A percentile compares a stretch with the other conserved stretches of the same genome.
These are phyloP conservation scores for Syzygium jambos DNA, from an alignment of 345 rosid genomes.

Conservation along the genomic window DNA sequence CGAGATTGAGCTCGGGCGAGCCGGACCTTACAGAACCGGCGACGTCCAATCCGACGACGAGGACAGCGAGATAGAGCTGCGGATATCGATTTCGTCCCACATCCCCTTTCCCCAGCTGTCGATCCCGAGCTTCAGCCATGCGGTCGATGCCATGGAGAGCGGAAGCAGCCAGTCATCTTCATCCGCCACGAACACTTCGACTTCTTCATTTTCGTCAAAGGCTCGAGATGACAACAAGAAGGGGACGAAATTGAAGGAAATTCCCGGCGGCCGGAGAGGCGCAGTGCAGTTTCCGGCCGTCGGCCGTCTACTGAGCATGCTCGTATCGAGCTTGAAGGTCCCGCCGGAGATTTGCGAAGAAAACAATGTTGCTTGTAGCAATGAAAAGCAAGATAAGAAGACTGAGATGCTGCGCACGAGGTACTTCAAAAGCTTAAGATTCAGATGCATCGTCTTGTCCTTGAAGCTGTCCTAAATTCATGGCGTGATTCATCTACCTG, in stretches of 20 bases:
- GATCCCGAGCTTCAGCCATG: neutral
- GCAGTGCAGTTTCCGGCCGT: constrained; percentile 10
- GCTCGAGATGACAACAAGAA: neutral
- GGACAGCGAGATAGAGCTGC: constrained; percentile 9
- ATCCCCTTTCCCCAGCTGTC: neutral
- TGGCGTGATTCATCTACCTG: neutral
- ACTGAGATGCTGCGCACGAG: constrained; percentile 1
- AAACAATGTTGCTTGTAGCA: neutral
- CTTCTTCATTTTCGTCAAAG: neutral
- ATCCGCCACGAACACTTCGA: neutral
- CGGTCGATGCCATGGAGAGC: neutral
- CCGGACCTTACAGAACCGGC: neutral
- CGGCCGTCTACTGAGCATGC: constrained; percentile 1
- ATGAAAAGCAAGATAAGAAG: neutral
- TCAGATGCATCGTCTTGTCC: neutral
- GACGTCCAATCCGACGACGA: neutral
- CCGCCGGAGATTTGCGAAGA: constrained; percentile 1
- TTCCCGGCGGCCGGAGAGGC: neutral
- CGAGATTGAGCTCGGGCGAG: constrained; percentile 22
- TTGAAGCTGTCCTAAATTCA: neutral
- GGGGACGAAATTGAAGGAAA: neutral
- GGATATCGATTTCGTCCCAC: constrained; percentile 23
- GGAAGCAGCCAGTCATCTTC: neutral
- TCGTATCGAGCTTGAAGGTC: constrained; percentile 1
- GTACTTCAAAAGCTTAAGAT: neutral